Percentiles rank a stretch among this genome's conserved stretches.
Conservation (phyloP, 495 filamentous ascomycete genomes). For the Letharia lupina region DNA sequence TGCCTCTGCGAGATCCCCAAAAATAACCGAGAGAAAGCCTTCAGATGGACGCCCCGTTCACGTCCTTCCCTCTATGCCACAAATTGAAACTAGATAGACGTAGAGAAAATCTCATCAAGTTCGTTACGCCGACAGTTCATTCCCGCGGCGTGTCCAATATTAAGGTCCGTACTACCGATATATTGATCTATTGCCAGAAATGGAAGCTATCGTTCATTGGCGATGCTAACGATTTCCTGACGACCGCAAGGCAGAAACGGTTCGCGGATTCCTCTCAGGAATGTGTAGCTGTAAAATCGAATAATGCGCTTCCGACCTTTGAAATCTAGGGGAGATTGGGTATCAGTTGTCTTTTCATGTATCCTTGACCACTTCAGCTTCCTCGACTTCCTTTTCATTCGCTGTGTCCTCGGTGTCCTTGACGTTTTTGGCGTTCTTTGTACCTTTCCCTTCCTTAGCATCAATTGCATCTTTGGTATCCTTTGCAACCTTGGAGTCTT, state of each 20-base stretch:
- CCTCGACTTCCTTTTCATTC: neutral
- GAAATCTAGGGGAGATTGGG: neutral
- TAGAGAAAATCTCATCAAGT: neutral
- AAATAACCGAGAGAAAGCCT: neutral
- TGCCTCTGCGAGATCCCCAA: constrained; percentile 2
- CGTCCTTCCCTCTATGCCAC: neutral
- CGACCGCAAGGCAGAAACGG: neutral
- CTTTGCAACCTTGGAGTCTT: constrained; percentile 9
- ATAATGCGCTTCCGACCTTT: neutral
- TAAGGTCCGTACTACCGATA: neutral
- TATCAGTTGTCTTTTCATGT: neutral
- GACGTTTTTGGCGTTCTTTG: neutral
- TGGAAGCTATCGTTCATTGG: neutral
- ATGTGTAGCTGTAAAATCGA: neutral
- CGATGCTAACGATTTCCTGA: neutral
- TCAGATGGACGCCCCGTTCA: constrained; percentile 1
- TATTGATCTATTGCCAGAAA: neutral
- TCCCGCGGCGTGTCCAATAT: neutral
- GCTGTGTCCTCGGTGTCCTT: constrained; percentile 2
- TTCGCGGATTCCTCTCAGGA: neutral
- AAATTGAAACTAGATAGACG: neutral
- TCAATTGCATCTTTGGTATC: constrained; percentile 10
- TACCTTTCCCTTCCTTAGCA: neutral
- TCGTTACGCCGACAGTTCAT: neutral
- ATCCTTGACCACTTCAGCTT: neutral